These are phyloP conservation scores for Auricularia heimuer DNA, from an alignment of 768 basidiomycete genomes.

Conservation along the genomic window DNA sequence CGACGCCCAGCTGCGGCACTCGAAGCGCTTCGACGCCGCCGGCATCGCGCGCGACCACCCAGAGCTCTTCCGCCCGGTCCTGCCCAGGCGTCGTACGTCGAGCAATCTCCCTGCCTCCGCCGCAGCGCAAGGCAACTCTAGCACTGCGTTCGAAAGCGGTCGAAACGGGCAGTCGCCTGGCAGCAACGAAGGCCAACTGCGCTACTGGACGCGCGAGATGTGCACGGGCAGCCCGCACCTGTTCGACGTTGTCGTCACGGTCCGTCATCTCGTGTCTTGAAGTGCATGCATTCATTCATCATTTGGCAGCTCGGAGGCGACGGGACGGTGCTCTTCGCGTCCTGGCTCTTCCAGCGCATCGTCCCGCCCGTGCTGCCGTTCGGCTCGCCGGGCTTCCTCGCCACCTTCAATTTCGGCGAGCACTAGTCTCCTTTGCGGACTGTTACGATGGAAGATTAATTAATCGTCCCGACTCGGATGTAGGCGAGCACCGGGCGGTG, in stretches of 20 bases:
- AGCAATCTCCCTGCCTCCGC: slow-evolving; percentile 33
- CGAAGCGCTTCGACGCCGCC: slow-evolving; percentile 88
- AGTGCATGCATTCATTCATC: slow-evolving; percentile 10
- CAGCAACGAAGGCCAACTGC: slow-evolving; percentile 74
- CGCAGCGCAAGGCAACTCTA: slow-evolving; percentile 44
- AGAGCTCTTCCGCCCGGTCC: slow-evolving; percentile 70
- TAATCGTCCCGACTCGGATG: too few relatives aligned
- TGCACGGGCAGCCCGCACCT: slow-evolving; percentile 83
- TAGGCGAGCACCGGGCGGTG: slow-evolving; percentile 44
- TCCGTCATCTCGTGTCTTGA: slow-evolving; percentile 32
- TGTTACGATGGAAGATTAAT: too few relatives aligned
- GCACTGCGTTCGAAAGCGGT: slow-evolving; percentile 36
- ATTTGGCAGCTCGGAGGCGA: slow-evolving; percentile 81
- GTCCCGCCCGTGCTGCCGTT: slow-evolving; percentile 98
- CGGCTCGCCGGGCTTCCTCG: slow-evolving; percentile 94
- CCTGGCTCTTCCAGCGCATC: slow-evolving; percentile 97
- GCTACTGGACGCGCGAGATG: slow-evolving; percentile 98
- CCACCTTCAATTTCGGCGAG: slow-evolving; percentile 89
- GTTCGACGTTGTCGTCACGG: slow-evolving; percentile 96
- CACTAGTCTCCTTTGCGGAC: slow-evolving; percentile 11
- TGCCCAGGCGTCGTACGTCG: slow-evolving; percentile 60
- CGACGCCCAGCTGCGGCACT: slow-evolving; percentile 79
- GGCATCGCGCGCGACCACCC: slow-evolving; percentile 83
- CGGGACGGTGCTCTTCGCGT: slow-evolving; percentile 96
- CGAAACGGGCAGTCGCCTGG: slow-evolving; percentile 24